Percentiles rank a stretch among this genome's conserved stretches.
Conservation (phyloP, 2,329 filamentous ascomycete species). For the Fusarium pseudograminearum region DNA sequence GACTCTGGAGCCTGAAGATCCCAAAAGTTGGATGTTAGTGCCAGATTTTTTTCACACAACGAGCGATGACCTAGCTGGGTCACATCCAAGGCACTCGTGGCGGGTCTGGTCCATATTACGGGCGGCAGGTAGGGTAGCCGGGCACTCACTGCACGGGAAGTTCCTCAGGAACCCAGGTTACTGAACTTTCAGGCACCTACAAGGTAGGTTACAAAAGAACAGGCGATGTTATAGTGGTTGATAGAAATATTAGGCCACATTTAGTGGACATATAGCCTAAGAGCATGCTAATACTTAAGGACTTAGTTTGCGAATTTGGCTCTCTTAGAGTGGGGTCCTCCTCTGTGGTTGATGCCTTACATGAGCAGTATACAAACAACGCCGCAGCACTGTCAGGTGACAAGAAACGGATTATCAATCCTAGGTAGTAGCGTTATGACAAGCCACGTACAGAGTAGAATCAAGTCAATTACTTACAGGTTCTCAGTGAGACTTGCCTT, state of each 20-base stretch:
- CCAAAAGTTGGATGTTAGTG: slow-evolving; percentile 51
- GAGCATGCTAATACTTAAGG: not conserved
- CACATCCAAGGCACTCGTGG: slow-evolving; percentile 12
- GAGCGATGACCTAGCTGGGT: slow-evolving; percentile 41
- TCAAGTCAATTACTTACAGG: no score
- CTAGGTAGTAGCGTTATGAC: no score
- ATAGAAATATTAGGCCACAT: not conserved
- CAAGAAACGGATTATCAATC: no score
- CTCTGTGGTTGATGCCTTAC: not conserved
- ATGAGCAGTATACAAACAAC: not conserved
- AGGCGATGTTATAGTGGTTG: not conserved
- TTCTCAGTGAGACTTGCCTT: no score
- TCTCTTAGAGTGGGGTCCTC: not conserved
- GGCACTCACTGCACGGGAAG: not conserved
- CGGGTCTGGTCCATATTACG: no score
- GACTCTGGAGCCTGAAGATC: slow-evolving; percentile 44
- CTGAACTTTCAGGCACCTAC: not conserved
- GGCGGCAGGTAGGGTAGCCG: not conserved
- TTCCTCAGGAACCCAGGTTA: not conserved
- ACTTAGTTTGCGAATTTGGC: not conserved
- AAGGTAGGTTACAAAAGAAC: not conserved
- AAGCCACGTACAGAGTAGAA: no score
- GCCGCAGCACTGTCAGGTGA: not conserved
- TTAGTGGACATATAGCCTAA: not conserved
- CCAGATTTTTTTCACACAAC: slow-evolving; percentile 51